Base-by-base conservation (phyloP, 164 flowering plant genomes). In the Dillenia turbinata region DNA sequence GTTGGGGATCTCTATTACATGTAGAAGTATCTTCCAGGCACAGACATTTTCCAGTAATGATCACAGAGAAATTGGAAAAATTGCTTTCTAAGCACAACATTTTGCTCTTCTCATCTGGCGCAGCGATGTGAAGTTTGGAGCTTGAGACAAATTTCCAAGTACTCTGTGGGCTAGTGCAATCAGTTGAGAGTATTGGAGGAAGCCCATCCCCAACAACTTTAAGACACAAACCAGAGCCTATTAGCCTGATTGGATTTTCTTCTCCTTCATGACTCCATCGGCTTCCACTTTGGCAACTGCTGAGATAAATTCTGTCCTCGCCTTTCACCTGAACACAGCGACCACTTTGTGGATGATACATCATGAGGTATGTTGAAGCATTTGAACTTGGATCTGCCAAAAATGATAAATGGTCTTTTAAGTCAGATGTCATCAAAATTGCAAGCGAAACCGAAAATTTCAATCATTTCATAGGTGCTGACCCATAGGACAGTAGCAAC, bases 301-400 rank as follows among this genome's bases (percentile, higher is more conserved):
- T 55, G 11, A 57, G 50, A 52, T 54, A 6, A 50, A 73, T 16
- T 6, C 13, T 61, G 5, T 33, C 11, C 43, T 70, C 65, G 43
- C 44, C 64, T n/a, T 54, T 22, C 12, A 52, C 63, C 4, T 43
- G 33, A 3, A 71, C 68, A 57, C 83, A 79, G 12, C 17, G 66
- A 9, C 83, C 86, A 22, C 76, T 82, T 47, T 33, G 62, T n/a
- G 86, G 82, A 68, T 83, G 87, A 62, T 54, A 80, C 59, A 80
- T 49, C 44, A 75, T 57, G 44, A 61, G 56, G 55, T 70, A 57
- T 17, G 52, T 53, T 46, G 74, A 12, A 7, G 4, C 19, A 2
- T 49, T 49, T 16, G 78, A 63, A 7, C 14, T 65, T 9, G 73
- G 68, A 46, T 64, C 83, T 79, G 77, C 52, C 62, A 10, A 8